These are phyloP conservation scores for Saprolegnia diclina DNA, from an alignment of 352 stramenopile genomes.

Conservation along the genomic window DNA sequence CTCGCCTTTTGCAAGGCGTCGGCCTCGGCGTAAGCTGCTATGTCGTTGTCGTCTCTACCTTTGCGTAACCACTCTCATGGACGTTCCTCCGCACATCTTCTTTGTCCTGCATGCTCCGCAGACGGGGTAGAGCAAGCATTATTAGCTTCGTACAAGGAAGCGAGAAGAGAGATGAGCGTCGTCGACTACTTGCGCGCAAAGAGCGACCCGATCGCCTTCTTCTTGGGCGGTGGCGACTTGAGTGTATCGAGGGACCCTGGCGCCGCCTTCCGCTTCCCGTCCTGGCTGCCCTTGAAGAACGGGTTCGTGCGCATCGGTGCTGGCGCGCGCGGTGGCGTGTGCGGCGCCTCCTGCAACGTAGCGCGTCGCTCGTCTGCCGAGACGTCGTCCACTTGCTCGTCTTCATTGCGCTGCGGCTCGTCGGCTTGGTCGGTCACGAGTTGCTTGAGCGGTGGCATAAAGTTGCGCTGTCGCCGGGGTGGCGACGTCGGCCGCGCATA, in stretches of 20 bases:
- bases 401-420: no score
- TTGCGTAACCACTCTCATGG: background rate
- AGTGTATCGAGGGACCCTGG: conserved; percentile 2
- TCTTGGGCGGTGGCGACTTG: conserved; percentile 5
- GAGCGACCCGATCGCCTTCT: background rate
- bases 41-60: background rate
- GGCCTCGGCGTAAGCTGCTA: background rate
- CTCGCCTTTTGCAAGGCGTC: conserved; percentile 53
- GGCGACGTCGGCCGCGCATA: background rate
- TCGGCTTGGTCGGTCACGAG: background rate
- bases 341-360: background rate
- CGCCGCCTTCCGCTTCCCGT: background rate
- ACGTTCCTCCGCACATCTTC: no score
- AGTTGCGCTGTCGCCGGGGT: background rate
- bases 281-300: conserved; percentile 1
- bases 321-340: background rate
- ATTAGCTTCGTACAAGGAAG: no score
- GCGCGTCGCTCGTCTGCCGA: background rate
- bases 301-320: conserved; percentile 11
- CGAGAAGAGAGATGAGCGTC: no score
- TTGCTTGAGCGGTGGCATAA: conserved; percentile 14
- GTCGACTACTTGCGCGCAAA: background rate
- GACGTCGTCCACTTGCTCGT: background rate
- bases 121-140: no score
- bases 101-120: no score